A percentile compares a stretch with the other conserved stretches of the same genome.
Conservation (phyloP, 768 basidiomycete species). For the Leccinellum albellum region DNA sequence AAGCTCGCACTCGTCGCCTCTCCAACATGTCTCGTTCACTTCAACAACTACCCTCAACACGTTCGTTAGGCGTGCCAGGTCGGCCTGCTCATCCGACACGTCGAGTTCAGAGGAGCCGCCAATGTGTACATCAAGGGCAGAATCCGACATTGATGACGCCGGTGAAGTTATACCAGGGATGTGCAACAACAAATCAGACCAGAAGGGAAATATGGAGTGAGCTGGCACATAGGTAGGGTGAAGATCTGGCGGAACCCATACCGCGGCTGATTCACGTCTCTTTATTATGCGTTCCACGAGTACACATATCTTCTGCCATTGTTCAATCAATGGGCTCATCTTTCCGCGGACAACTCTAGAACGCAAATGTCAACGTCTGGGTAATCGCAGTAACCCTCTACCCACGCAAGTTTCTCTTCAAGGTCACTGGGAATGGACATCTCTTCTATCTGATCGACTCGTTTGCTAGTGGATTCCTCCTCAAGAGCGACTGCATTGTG, state of each 20-base stretch:
- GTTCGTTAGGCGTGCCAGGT: slow-evolving; percentile 78
- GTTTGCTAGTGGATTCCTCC: slow-evolving; percentile 81
- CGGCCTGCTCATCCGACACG: slow-evolving; percentile 56
- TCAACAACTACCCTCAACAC: slow-evolving; percentile 75
- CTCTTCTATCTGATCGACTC: slow-evolving; percentile 78
- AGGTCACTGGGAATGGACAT: slow-evolving; percentile 92
- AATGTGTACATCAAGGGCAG: slow-evolving; percentile 8
- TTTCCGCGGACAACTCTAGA: slow-evolving; percentile 70
- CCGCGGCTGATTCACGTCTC: slow-evolving; percentile 88
- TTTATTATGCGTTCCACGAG: slow-evolving; percentile 85
- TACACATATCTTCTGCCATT: slow-evolving; percentile 88
- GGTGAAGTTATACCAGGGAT: slow-evolving; percentile 31
- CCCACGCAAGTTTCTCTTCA: slow-evolving; percentile 82
- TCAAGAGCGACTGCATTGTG: slow-evolving; percentile 71
- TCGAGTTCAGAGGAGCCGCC: slow-evolving; percentile 21
- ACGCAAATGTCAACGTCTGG: slow-evolving; percentile 1
- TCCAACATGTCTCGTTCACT: slow-evolving; percentile 78
- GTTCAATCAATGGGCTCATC: slow-evolving; percentile 75
- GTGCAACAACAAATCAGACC: slow-evolving; percentile 32
- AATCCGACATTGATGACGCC: slow-evolving; percentile 12
- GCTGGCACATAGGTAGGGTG: slow-evolving; percentile 61
- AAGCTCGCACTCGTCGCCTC: slow-evolving; percentile 77
- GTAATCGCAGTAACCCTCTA: not conserved
- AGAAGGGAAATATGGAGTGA: slow-evolving; percentile 64
- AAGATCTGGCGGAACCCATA: slow-evolving; percentile 64